Percentiles rank a stretch among this genome's conserved stretches.
These are phyloP conservation scores for Cyberlindnera petersonii DNA, from an alignment of 805 yeast genomes.

Conservation along the genomic window DNA sequence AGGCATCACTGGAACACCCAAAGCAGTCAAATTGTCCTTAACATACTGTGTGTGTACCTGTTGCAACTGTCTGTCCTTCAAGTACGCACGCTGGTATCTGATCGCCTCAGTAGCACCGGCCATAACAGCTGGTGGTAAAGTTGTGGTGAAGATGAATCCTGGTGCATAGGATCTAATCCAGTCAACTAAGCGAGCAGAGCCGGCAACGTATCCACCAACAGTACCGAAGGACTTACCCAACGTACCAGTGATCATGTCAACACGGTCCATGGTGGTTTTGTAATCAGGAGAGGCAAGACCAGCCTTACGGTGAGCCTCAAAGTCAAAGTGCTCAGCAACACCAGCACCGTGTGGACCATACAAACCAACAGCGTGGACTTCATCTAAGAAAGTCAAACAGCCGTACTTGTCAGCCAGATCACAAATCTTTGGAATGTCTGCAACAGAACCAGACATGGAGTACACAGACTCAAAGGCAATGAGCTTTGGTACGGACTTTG, in stretches of 20 bases:
- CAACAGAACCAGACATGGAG: constrained; percentile 97
- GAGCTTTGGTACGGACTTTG: constrained; percentile 84
- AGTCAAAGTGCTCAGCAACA: constrained; percentile 95
- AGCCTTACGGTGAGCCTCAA: constrained; percentile 68
- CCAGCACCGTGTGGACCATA: constrained; percentile 99
- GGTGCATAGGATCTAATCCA: constrained; percentile 97
- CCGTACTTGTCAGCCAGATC: constrained; percentile 97
- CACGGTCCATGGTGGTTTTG: constrained; percentile 75
- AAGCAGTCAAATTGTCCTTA: constrained; percentile 58
- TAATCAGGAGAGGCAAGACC: constrained; percentile 54
- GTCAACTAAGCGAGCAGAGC: constrained; percentile 75
- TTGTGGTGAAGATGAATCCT: constrained; percentile 95
- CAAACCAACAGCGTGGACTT: constrained; percentile 98
- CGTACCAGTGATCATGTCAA: constrained; percentile 96
- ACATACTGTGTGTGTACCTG: constrained; percentile 84
- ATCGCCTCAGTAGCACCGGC: constrained; percentile 91
- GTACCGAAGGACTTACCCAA: constrained; percentile 95
- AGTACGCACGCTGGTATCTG: constrained; percentile 73
- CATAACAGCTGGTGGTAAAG: constrained; percentile 97
- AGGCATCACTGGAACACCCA: constrained; percentile 93
- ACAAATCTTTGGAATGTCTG: constrained; percentile 89
- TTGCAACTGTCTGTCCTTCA: constrained; percentile 76
- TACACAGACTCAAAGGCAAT: constrained; percentile 97
- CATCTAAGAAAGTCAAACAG: constrained; percentile 94
- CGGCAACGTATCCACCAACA: constrained; percentile 98